Evolutionary conservation across 768 basidiomycete species (phyloP).

Genomic region (Panellus pusillus): DNA sequence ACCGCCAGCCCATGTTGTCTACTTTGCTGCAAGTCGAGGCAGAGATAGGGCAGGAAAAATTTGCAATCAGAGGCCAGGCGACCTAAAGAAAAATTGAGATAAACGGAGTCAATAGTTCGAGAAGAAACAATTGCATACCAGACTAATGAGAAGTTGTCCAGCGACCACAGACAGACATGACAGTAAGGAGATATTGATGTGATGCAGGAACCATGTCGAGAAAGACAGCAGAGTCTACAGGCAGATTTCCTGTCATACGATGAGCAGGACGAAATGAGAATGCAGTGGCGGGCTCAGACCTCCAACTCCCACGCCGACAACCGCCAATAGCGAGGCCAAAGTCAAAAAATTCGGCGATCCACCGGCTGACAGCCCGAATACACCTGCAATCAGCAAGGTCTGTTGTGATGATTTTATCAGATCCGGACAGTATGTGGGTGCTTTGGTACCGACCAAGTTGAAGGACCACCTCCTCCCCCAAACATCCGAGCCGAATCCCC

Average conservation of each 20-base stretch:
- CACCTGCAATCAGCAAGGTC: conserved; percentile 66
- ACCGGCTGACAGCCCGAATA: conserved; percentile 66
- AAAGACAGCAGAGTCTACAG: conserved; percentile 30
- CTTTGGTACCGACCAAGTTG: not conserved
- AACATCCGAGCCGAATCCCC: conserved; percentile 67
- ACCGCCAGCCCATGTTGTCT: conserved; percentile 73
- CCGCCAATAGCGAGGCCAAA: conserved; percentile 47
- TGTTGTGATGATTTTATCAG: conserved; percentile 64
- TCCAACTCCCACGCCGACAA: conserved; percentile 66
- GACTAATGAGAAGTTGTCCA: conserved; percentile 63
- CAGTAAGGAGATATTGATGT: conserved; percentile 74
- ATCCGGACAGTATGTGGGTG: not conserved
- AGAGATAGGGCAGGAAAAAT: conserved; percentile 68
- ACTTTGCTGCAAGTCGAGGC: conserved; percentile 40
- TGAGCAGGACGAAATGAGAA: not conserved
- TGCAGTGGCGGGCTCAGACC: conserved; percentile 30
- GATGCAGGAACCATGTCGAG: conserved; percentile 71
- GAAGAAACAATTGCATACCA: conserved; percentile 27
- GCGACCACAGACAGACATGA: conserved; percentile 80
- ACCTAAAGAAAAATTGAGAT: conserved; percentile 36
- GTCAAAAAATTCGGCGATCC: conserved; percentile 54
- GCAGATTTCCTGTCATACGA: conserved; percentile 46
- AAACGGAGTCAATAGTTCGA: not conserved
- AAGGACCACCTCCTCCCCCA: conserved; percentile 62
- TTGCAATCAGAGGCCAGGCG: conserved; percentile 73